Base-by-base conservation (phyloP, 345 rosid species). In the Salix purpurea region DNA sequence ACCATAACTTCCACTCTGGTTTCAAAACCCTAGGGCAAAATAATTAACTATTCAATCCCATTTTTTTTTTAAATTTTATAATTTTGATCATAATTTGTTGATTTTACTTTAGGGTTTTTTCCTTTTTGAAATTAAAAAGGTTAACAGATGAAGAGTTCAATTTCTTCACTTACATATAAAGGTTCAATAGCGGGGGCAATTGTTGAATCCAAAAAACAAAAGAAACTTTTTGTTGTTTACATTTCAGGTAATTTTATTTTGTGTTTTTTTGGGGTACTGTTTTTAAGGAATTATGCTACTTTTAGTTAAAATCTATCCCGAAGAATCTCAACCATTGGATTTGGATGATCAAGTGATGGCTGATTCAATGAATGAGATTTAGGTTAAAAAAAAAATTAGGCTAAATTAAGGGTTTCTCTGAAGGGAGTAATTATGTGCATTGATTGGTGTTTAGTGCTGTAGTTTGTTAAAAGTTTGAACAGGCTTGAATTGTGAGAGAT, bases 161-260 rank as follows among this genome's bases (percentile, higher is more conserved):
- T 90, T 23, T 87, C 85, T 56, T 84, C 88, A 67, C 88, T 92
- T 8, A 46, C 88, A 0, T 89, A 82, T 84, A 89, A 87, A 85
- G 97, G 97, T 12, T 85, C 97, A 4, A 84, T 95, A 62, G 65
- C 89, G 28, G 91, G 89, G 80, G 99, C 97, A 6, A 93, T 95
- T 66, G 4, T 80, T 28, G 92, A 90, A 86, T 90, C 97, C 42
- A 86, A 88, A 74, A 69, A 37, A 37, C 92, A 84, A 89, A 93
- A 86, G 91, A 95, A 91, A 77, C 95, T 93, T 74, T 89, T 95
- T 60, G 87, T 95, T 32, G 99, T 95, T 34, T 91, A 90, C 81
- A 88, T 92, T 67, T 91, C 96, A 58, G 97, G 97, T 92, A 80
- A 77, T 7, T 64, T 62, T 50, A 62, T 54, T 8, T 77, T 32